Base-by-base conservation (phyloP, 2,329 filamentous ascomycete species). In the Drechmeria coniospora region DNA sequence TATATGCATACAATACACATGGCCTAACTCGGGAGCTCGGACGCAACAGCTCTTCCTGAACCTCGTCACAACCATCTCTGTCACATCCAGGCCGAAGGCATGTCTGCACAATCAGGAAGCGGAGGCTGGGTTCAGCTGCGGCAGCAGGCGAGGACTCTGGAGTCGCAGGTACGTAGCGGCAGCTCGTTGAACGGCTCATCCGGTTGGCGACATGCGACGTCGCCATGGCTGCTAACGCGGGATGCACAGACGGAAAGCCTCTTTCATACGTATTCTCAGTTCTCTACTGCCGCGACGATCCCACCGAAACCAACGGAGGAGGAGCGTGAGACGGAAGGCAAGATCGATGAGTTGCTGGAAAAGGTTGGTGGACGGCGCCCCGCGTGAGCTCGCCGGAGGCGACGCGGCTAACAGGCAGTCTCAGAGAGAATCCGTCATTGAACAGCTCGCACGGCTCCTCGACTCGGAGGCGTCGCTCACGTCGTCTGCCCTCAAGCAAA, bases 401-500 rank as follows among this genome's bases (percentile, higher is more conserved):
- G 7, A 6, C 7, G 18, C 18, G 29, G 39, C 35, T 25, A 28
- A 25, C 25, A 16, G 6, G 14, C 12, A 12, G 5, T 11, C 25
- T 4, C 49, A 93, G 83, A 78, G 90, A 47, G 83, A 93, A 49
- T 61, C 66, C 24, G 70, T 90, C 29, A 75, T 95, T 47, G 59
- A 65, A 33, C 83, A 94, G 54, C 78, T 98, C 31, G 63, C 75
- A 40, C 81, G 87, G 32, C 75, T 94, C 29, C 79, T 95, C 41
- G 87, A 95, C 59, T 92, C 86, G 31, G 87, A 95, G 65, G 74
- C 84, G 14, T 67, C 76, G 31, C 71, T 92, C 33, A 83, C 80
- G 27, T 77, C 84, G 24, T 95, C 87, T 21, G 84, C 86, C 31
- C 69, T 93, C n/a, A 95, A 95, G 57, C 86, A 93, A 47, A 93